These are phyloP conservation scores for Limonium bicolor DNA, from an alignment of 148 eudicot genomes.

Conservation along the genomic window DNA sequence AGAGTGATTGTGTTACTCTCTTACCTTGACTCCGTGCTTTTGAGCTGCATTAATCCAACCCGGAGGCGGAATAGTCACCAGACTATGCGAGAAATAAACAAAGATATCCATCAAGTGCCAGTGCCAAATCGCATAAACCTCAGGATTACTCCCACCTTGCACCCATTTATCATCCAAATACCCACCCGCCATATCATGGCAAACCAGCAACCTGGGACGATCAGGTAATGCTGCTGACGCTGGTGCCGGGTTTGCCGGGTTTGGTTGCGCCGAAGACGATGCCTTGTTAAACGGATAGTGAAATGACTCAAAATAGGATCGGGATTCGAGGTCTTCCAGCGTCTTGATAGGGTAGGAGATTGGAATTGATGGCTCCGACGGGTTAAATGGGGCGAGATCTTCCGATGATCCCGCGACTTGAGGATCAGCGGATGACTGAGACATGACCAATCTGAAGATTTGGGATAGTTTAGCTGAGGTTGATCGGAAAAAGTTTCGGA, in stretches of 20 bases:
- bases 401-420: constrained; percentile 3
- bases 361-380: constrained; percentile 37
- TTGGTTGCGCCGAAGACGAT: constrained; percentile 12
- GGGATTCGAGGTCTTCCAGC: constrained; percentile 54
- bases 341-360: constrained; percentile 61
- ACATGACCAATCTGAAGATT: constrained; percentile 9
- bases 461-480: constrained; percentile 8
- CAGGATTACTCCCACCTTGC: constrained; percentile 57
- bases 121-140: constrained; percentile 84
- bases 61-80: constrained; percentile 89
- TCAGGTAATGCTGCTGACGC: constrained; percentile 16
- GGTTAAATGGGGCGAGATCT: constrained; percentile 28
- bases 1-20: too few relatives aligned
- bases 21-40: constrained; percentile 83
- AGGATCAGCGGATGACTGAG: constrained; percentile 8
- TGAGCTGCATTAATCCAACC: constrained; percentile 88
- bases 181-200: constrained; percentile 95
- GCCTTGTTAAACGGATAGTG: constrained; percentile 57
- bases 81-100: constrained; percentile 76
- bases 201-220: constrained; percentile 50
- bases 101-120: constrained; percentile 95
- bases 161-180: constrained; percentile 75
- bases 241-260: too few relatives aligned
- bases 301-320: constrained; percentile 56
- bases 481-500: constrained; percentile 14